Percentiles rank a stretch among this genome's conserved stretches.
Evolutionary conservation across 441 rosid species (phyloP).

Genomic region (Gossypium trilobum): DNA sequence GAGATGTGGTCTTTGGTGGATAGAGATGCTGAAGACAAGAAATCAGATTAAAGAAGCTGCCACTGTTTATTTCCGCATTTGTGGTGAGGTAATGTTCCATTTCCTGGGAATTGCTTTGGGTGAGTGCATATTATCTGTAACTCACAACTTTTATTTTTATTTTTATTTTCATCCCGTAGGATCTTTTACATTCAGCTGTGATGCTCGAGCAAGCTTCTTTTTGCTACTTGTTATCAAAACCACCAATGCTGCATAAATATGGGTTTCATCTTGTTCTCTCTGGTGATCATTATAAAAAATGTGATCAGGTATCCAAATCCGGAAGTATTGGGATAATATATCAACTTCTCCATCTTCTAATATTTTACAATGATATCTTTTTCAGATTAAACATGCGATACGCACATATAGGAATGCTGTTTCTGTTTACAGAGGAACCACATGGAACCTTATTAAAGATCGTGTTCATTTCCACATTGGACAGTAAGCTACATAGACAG

Average conservation of each 20-base stretch:
- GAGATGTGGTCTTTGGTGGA: conserved; percentile 99
- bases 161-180: conserved; percentile 36
- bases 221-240: conserved; percentile 81
- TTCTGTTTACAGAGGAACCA: conserved; percentile 72
- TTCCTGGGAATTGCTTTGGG: conserved; percentile 26
- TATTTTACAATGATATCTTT: conserved; percentile 10
- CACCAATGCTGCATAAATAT: conserved; percentile 88
- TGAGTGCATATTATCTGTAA: conserved; percentile 12
- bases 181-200: conserved; percentile 86
- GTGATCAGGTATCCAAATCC: conserved; percentile 72
- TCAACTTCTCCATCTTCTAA: conserved; percentile 7
- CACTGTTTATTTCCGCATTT: conserved; percentile 78
- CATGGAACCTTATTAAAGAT: conserved; percentile 88
- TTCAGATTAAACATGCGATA: conserved; percentile 88
- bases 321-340: conserved; percentile 6
- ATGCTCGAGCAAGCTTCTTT: conserved; percentile 99
- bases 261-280: conserved; percentile 98
- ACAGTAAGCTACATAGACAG: conserved; percentile 58
- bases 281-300: conserved; percentile 82
- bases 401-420: conserved; percentile 83
- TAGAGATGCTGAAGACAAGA: conserved; percentile 85
- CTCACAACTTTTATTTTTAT: conserved; percentile 16
- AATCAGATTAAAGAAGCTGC: conserved; percentile 87
- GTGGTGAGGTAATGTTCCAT: conserved; percentile 66
- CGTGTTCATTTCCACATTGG: conserved; percentile 91